These are phyloP conservation scores for Psilocybe cyanescens DNA, from an alignment of 768 basidiomycete genomes.

Conservation along the genomic window DNA sequence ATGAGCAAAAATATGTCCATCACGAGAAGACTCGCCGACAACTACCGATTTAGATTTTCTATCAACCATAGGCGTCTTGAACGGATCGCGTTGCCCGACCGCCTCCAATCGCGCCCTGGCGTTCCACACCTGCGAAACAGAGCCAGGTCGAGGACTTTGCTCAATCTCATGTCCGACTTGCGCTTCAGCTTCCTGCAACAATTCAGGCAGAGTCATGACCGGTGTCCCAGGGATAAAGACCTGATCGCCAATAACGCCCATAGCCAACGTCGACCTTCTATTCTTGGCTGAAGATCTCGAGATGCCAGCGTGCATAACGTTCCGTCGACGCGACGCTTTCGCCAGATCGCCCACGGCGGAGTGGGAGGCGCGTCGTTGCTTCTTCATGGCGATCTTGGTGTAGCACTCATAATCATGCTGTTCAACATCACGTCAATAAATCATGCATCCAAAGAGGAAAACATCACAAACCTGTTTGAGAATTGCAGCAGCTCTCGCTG, in stretches of 20 bases:
- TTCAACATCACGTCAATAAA: conserved; percentile 1
- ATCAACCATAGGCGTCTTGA: conserved; percentile 31
- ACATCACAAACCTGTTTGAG: conserved; percentile 72
- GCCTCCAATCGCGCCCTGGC: not conserved
- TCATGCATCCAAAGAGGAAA: conserved; percentile 4
- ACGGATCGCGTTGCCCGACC: conserved; percentile 22
- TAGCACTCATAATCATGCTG: conserved; percentile 90
- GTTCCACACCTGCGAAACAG: conserved; percentile 6
- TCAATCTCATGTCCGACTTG: conserved; percentile 38
- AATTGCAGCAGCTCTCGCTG: conserved; percentile 92
- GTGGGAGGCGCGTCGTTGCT: conserved; percentile 34
- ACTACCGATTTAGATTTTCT: not conserved
- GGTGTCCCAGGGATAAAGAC: conserved; percentile 62
- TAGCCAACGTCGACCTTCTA: conserved; percentile 31
- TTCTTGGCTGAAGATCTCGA: conserved; percentile 29
- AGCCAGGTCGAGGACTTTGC: conserved; percentile 3
- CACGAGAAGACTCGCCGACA: not conserved
- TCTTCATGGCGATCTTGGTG: conserved; percentile 47
- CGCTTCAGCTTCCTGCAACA: conserved; percentile 62
- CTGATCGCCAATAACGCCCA: conserved; percentile 50
- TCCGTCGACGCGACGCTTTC: conserved; percentile 38
- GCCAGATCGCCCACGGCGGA: conserved; percentile 35
- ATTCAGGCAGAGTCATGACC: conserved; percentile 53
- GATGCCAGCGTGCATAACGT: conserved; percentile 33
- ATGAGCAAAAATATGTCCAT: not conserved